A percentile compares a stretch with the other conserved stretches of the same genome.
These are phyloP conservation scores for Fragilariopsis cylindrus DNA, from an alignment of 108 stramenopile species.

Conservation along the genomic window DNA sequence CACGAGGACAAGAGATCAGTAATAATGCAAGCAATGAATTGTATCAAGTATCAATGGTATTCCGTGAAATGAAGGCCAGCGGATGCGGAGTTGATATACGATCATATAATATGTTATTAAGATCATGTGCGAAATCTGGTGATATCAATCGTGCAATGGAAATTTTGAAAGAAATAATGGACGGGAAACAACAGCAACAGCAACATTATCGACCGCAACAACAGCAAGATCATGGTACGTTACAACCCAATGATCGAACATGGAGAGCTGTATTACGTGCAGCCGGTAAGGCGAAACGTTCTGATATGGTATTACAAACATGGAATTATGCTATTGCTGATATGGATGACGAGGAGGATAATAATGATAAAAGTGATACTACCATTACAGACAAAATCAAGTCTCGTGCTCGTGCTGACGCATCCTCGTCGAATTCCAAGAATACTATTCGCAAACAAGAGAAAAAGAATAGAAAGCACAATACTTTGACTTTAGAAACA, in stretches of 20 bases:
- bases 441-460: background rate
- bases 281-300: conserved; percentile 53
- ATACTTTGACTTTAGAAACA: conserved; percentile 12
- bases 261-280: conserved; percentile 68
- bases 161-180: conserved; percentile 55
- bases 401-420: background rate
- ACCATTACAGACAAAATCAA: background rate
- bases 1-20: background rate
- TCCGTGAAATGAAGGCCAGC: conserved; percentile 78
- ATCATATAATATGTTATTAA: conserved; percentile 80
- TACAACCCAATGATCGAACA: conserved; percentile 66
- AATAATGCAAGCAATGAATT: conserved; percentile 17
- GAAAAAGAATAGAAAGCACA: conserved; percentile 4
- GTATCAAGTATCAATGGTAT: conserved; percentile 70
- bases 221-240: conserved; percentile 27
- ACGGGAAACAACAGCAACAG: background rate
- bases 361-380: background rate
- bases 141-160: conserved; percentile 60
- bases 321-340: conserved; percentile 60
- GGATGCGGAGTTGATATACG: conserved; percentile 76
- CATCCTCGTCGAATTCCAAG: background rate
- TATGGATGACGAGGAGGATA: conserved; percentile 10
- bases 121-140: conserved; percentile 74
- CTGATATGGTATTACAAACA: conserved; percentile 52
- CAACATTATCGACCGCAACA: no score